phyloP scores from a whole-genome alignment of 2,329 filamentous ascomycete species.

The Aspergillus pseudoterreus region DNA sequence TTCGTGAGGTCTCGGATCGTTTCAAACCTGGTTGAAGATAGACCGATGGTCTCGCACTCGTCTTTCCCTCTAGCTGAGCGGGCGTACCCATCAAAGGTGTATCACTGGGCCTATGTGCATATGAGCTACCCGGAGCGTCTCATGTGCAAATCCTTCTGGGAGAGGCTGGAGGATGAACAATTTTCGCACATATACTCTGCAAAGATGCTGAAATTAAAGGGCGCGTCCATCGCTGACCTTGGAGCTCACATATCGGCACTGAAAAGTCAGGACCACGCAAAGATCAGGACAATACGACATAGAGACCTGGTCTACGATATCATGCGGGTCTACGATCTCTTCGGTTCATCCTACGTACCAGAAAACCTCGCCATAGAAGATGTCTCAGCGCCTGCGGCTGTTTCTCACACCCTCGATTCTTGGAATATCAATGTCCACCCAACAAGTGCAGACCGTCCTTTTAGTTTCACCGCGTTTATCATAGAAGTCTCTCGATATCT shows the following conservation, averaged over 20 bases:
- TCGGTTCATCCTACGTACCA: background rate
- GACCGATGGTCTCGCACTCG: conserved; percentile 1
- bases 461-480: background rate
- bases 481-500: conserved; percentile 15
- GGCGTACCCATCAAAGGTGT: conserved; percentile 6
- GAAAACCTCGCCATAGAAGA: background rate
- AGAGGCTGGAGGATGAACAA: conserved; percentile 1
- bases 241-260: conserved; percentile 8
- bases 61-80: background rate
- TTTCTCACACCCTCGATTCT: background rate
- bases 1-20: conserved; percentile 31
- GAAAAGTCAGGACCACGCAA: conserved; percentile 7
- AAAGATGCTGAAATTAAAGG: no score
- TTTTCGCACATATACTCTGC: background rate
- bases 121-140: conserved; percentile 12
- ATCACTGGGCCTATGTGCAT: background rate
- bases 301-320: background rate
- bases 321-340: background rate
- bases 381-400: no score
- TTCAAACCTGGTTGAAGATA: conserved; percentile 1
- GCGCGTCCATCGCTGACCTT: conserved; percentile 7
- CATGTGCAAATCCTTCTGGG: conserved; percentile 15
- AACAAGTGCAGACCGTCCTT: no score
- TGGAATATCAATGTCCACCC: background rate
- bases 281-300: conserved; percentile 1